phyloP scores from a whole-genome alignment of 805 yeast species.

The Kodamaea jinghongensis region DNA sequence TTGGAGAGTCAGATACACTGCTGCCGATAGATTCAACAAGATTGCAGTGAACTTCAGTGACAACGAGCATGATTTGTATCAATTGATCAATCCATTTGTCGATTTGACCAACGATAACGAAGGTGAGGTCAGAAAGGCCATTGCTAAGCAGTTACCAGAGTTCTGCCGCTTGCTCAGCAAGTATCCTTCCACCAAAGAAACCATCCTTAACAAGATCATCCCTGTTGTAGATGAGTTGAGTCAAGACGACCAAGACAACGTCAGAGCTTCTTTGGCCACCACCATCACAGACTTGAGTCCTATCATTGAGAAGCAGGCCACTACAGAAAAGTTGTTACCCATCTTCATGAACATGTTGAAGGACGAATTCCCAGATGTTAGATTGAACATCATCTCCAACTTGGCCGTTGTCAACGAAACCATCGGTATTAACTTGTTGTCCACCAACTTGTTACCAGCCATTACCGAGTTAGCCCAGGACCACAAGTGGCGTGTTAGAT shows the following conservation, averaged over 20 bases:
- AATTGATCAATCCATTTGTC: constrained; percentile 70
- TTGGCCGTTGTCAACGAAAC: constrained; percentile 90
- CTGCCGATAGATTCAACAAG: constrained; percentile 86
- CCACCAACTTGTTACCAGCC: constrained; percentile 90
- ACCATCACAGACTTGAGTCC: constrained; percentile 87
- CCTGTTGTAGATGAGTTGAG: constrained; percentile 83
- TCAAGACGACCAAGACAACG: constrained; percentile 89
- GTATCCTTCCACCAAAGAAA: constrained; percentile 35
- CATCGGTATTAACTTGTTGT: constrained; percentile 83
- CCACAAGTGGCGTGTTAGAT: constrained; percentile 94
- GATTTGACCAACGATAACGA: constrained; percentile 84
- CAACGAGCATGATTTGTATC: constrained; percentile 51
- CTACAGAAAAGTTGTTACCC: constrained; percentile 80
- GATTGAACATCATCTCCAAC: constrained; percentile 90
- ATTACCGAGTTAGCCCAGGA: constrained; percentile 95
- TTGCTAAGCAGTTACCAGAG: constrained; percentile 86
- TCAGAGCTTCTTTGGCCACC: constrained; percentile 87
- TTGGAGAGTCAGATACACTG: constrained; percentile 98
- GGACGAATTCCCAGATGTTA: constrained; percentile 95
- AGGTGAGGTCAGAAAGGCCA: constrained; percentile 95
- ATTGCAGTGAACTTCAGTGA: constrained; percentile 65
- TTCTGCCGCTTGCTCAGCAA: constrained; percentile 53
- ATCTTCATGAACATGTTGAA: constrained; percentile 89
- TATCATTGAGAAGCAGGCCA: constrained; percentile 76
- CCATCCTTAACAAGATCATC: constrained; percentile 65